phyloP scores from a whole-genome alignment of 805 yeast species.

The Maudiozyma turicensis region DNA sequence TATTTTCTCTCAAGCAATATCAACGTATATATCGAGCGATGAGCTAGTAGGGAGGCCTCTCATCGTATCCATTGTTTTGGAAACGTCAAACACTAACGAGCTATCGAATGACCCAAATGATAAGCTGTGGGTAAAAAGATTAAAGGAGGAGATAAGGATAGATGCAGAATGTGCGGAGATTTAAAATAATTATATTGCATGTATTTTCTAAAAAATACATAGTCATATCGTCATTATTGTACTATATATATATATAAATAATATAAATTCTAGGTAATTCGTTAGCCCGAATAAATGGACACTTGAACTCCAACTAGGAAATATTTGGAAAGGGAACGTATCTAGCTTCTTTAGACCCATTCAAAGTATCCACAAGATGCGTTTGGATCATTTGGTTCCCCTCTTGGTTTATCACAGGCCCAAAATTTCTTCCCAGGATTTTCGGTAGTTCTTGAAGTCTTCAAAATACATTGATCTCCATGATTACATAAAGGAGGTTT shows the following conservation, averaged over 20 bases:
- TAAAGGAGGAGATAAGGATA: constrained; percentile 14
- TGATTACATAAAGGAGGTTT: constrained; percentile 41
- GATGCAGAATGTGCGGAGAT: constrained; percentile 1
- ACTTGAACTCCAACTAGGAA: no score
- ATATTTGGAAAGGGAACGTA: background rate
- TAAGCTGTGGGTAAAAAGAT: constrained; percentile 18
- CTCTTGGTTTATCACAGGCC: constrained; percentile 38
- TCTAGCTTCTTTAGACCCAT: constrained; percentile 32
- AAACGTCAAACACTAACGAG: constrained; percentile 13
- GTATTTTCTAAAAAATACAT: no score
- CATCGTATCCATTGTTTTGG: constrained; percentile 15
- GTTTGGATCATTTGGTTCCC: constrained; percentile 20
- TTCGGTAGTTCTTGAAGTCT: constrained; percentile 35
- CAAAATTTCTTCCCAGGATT: constrained; percentile 46
- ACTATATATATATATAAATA: no score
- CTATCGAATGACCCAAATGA: constrained; percentile 24
- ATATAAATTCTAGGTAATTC: no score
- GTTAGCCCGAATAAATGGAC: no score
- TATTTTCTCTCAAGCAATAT: constrained; percentile 24
- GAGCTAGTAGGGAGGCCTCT: constrained; percentile 23
- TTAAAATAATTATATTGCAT: background rate
- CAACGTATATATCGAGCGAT: constrained; percentile 26
- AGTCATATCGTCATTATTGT: no score
- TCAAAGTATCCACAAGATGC: constrained; percentile 45
- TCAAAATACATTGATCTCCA: constrained; percentile 35